These are phyloP conservation scores for Trametes cubensis DNA, from an alignment of 768 basidiomycete genomes.

Conservation along the genomic window DNA sequence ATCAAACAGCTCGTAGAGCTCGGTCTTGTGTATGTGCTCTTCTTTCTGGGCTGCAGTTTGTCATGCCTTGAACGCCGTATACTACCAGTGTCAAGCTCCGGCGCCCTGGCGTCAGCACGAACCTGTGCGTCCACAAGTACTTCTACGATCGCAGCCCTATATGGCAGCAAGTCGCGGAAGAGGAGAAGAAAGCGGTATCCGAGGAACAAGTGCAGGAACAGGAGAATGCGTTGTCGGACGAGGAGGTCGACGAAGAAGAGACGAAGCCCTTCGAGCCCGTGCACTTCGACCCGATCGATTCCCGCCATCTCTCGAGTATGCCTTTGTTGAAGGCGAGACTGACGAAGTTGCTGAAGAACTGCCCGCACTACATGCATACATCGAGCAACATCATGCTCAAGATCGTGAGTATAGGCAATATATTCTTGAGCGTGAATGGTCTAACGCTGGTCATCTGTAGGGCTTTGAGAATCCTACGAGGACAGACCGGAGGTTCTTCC, in stretches of 20 bases:
- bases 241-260: conserved; percentile 28
- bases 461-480: conserved; percentile 77
- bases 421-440: background rate
- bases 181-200: conserved; percentile 53
- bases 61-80: background rate
- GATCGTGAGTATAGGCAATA: conserved; percentile 53
- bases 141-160: conserved; percentile 75
- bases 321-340: conserved; percentile 72
- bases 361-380: conserved; percentile 69
- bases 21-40: conserved; percentile 62
- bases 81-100: conserved; percentile 68
- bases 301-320: conserved; percentile 75
- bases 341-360: conserved; percentile 69
- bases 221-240: conserved; percentile 24
- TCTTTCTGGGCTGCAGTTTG: background rate
- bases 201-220: conserved; percentile 42
- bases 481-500: conserved; percentile 82
- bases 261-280: conserved; percentile 34
- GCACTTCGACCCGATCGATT: conserved; percentile 74
- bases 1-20: conserved; percentile 75
- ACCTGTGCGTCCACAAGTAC: conserved; percentile 81
- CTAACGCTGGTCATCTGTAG: conserved; percentile 39
- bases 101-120: conserved; percentile 72
- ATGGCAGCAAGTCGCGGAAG: conserved; percentile 78
- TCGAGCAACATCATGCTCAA: conserved; percentile 77